Evolutionary conservation across 495 filamentous ascomycete genomes (phyloP), one percentile per base, ranked within the genome.

Genomic region (Penicillium lividum): DNA sequence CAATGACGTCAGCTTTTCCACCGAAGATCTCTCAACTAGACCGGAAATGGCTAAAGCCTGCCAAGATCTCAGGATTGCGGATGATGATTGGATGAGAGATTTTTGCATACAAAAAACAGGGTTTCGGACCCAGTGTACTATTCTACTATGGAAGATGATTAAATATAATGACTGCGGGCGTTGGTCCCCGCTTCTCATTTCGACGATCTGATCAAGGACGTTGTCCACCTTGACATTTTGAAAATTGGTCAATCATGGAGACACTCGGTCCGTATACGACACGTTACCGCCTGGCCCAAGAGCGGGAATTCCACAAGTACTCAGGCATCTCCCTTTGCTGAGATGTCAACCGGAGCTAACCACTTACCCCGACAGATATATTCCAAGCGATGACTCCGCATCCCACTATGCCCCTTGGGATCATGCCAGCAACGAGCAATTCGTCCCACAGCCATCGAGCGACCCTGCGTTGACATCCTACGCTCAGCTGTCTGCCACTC

Each of bases 381-480:
- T 69, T 0, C 63, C 67, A 6, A 16, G 45, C 44, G 54, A 56
- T 7, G n/a, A 56, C 15, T 49, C 9, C 11, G 16, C 33, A 4
- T 29, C 44, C 7, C 54, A 40, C 10, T 56, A 28, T 11, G 54
- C 54, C 7, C 64, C 64, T 9, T 63, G 61, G 29, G 62, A 67
- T 29, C 40, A 57, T 45, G 57, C 49, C 9, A 58, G 65, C 45
- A 15, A 36, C 0, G 44, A 57, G 1, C 48, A 46, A 6, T 66
- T 63, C 22, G 49, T 15, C 4, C 60, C 67, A 8, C 60, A 57
- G 13, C 54, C 69, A 2, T 80, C 78, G 16, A 70, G 63, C 10
- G 86, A 90, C 59, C 72, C 80, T 5, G 80, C 79, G 48, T 73
- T 90, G 22, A 83, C 80, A 0, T 79, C 82, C 1, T 83, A 87